Evolutionary conservation across 805 yeast genomes (phyloP).

Genomic region (Monosporozyma unispora): DNA sequence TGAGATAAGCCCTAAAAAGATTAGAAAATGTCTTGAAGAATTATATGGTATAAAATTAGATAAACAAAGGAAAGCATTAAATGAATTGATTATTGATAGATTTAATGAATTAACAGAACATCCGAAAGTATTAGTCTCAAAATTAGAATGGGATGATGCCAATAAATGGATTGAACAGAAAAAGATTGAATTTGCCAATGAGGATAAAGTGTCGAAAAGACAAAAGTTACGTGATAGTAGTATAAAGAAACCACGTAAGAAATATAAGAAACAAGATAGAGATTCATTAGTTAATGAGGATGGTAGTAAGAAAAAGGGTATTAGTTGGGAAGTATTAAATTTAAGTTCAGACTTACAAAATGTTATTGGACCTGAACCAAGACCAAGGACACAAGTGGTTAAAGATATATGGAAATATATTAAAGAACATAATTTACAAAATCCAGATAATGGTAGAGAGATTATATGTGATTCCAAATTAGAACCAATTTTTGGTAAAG

Average conservation of each 20-base stretch:
- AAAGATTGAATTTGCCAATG: slow-evolving; percentile 36
- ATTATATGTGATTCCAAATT: slow-evolving; percentile 55
- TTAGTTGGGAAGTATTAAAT: slow-evolving; percentile 34
- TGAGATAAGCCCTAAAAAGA: slow-evolving; percentile 59
- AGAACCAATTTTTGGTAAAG: slow-evolving; percentile 50
- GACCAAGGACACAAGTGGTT: slow-evolving; percentile 64
- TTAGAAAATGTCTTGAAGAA: slow-evolving; percentile 64
- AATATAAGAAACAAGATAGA: slow-evolving; percentile 2
- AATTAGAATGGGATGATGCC: slow-evolving; percentile 30
- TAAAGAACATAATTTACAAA: slow-evolving; percentile 51
- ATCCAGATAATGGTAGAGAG: slow-evolving; percentile 56
- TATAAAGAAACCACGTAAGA: slow-evolving; percentile 8
- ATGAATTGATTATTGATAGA: slow-evolving; percentile 50
- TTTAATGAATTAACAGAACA: slow-evolving; percentile 40
- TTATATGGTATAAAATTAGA: slow-evolving; percentile 51
- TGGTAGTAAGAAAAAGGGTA: slow-evolving; percentile 16
- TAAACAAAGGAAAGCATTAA: slow-evolving; percentile 44
- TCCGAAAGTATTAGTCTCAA: slow-evolving; percentile 21
- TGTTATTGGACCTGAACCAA: slow-evolving; percentile 37
- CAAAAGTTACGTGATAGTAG: slow-evolving; percentile 9
- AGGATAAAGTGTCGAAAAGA: slow-evolving; percentile 9
- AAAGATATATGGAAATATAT: slow-evolving; percentile 65
- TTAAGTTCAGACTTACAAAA: slow-evolving; percentile 44
- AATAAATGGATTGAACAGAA: slow-evolving; percentile 29
- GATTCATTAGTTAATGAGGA: slow-evolving; percentile 1